A percentile compares a stretch with the other conserved stretches of the same genome.
Evolutionary conservation across 2,329 filamentous ascomycete species (phyloP).

Genomic region (Penicillium aurantiogriseum): DNA sequence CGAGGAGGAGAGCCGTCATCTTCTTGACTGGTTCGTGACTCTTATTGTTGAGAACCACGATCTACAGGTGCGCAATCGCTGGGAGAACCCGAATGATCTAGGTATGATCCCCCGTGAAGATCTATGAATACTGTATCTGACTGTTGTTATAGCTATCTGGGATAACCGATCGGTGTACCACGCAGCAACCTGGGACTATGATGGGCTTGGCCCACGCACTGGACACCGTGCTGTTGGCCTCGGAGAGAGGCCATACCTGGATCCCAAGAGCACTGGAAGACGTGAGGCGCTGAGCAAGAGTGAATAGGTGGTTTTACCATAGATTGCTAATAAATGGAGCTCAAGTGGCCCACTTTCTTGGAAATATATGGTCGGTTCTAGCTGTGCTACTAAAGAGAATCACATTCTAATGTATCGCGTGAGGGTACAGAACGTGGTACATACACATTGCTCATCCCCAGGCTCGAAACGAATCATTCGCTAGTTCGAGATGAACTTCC

Average conservation of each 20-base stretch:
- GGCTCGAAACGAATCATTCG: too few relatives aligned
- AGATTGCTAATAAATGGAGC: too few relatives aligned
- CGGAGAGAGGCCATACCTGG: conserved; percentile 57
- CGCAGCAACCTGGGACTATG: conserved; percentile 54
- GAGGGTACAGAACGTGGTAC: too few relatives aligned
- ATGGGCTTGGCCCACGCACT: conserved; percentile 47
- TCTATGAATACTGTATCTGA: background rate
- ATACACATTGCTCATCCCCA: too few relatives aligned
- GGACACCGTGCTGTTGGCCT: conserved; percentile 54
- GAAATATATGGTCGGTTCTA: too few relatives aligned
- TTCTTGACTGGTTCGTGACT: conserved; percentile 37
- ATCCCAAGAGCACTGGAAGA: conserved; percentile 41
- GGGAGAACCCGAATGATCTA: conserved; percentile 44
- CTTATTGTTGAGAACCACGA: conserved; percentile 44
- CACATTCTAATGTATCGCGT: too few relatives aligned
- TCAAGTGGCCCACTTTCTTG: too few relatives aligned
- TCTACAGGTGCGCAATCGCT: conserved; percentile 40
- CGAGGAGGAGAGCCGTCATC: conserved; percentile 31
- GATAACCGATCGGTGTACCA: conserved; percentile 58
- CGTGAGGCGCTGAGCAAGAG: conserved; percentile 24
- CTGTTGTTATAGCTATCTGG: conserved; percentile 38
- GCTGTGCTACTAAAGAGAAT: too few relatives aligned
- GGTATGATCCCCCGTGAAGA: conserved; percentile 18
- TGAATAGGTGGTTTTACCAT: background rate
- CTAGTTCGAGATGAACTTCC: too few relatives aligned